These are phyloP conservation scores for Pestalotiopsis sp. DNA, from an alignment of 2,329 filamentous ascomycete genomes.

Conservation along the genomic window DNA sequence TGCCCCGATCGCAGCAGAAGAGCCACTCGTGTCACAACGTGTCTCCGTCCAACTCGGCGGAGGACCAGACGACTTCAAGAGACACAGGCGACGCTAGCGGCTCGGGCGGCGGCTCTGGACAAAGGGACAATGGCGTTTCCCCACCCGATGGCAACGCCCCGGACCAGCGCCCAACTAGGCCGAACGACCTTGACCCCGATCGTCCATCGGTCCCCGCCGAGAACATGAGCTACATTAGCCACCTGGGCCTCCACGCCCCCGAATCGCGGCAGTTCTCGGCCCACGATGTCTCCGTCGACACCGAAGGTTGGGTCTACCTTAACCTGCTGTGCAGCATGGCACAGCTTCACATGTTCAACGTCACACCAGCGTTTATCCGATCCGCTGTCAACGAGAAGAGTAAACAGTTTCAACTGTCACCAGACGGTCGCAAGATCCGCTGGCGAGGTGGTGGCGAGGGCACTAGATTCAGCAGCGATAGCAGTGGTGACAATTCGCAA, in stretches of 20 bases:
- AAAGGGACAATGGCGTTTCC: slow-evolving; percentile 40
- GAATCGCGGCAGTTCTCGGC: slow-evolving; percentile 47
- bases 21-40: slow-evolving; percentile 41
- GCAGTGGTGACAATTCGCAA: slow-evolving; percentile 49
- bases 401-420: slow-evolving; percentile 73
- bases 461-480: slow-evolving; percentile 67
- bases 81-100: slow-evolving; percentile 32
- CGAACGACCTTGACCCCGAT: slow-evolving; percentile 75
- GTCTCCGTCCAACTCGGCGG: slow-evolving; percentile 49
- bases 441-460: slow-evolving; percentile 72
- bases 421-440: slow-evolving; percentile 75
- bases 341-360: slow-evolving; percentile 81
- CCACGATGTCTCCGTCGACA: slow-evolving; percentile 57
- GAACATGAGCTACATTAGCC: slow-evolving; percentile 78
- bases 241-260: slow-evolving; percentile 66
- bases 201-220: slow-evolving; percentile 74
- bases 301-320: slow-evolving; percentile 79
- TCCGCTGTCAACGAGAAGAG: slow-evolving; percentile 70
- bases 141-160: slow-evolving; percentile 35
- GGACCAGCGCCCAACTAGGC: slow-evolving; percentile 76
- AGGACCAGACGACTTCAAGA: slow-evolving; percentile 44
- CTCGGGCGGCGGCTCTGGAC: slow-evolving; percentile 27
- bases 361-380: slow-evolving; percentile 76
- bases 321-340: slow-evolving; percentile 81
- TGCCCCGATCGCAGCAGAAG: slow-evolving; percentile 33